Conservation (phyloP, 169 alveolate genomes). For the Cryptosporidium sp. region DNA sequence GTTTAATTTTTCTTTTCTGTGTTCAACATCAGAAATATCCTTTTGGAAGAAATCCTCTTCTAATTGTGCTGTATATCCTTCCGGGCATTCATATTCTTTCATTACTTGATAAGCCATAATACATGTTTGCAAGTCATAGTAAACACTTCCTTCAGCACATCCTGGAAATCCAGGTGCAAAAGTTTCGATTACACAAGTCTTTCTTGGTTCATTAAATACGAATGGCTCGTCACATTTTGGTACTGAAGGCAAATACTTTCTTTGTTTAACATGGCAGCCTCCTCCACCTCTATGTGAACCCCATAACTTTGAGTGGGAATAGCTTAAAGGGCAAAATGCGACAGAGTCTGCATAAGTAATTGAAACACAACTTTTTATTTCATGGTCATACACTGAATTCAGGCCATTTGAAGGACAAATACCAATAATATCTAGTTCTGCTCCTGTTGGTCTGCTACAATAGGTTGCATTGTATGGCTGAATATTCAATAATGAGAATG, state of each 20-base stretch:
- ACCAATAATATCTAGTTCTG: slow-evolving; percentile 45
- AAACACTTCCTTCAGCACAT: slow-evolving; percentile 48
- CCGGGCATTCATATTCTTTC: slow-evolving; percentile 63
- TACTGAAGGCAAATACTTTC: slow-evolving; percentile 33
- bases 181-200: slow-evolving; percentile 45
- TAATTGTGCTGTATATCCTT: slow-evolving; percentile 35
- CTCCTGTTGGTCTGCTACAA: slow-evolving; percentile 71
- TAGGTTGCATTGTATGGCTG: slow-evolving; percentile 59
- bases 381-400: slow-evolving; percentile 45
- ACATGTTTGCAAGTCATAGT: slow-evolving; percentile 43
- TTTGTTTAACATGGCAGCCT: slow-evolving; percentile 64
- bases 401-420: slow-evolving; percentile 42
- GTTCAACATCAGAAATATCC: slow-evolving; percentile 19
- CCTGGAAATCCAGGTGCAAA: slow-evolving; percentile 73
- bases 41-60: neutral
- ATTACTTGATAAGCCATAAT: slow-evolving; percentile 58
- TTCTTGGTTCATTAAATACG: slow-evolving; percentile 42
- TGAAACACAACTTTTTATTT: slow-evolving; percentile 30
- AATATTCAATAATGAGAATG: slow-evolving; percentile 17
- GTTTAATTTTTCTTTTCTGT: slow-evolving; percentile 20
- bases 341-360: slow-evolving; percentile 58
- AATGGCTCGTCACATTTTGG: slow-evolving; percentile 40
- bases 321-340: slow-evolving; percentile 33
- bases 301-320: slow-evolving; percentile 52
- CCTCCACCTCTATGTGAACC: slow-evolving; percentile 71